A percentile compares a stretch with the other conserved stretches of the same genome.
Evolutionary conservation across 73 alveolate species (phyloP).

Genomic region (Halteria grandinella): DNA sequence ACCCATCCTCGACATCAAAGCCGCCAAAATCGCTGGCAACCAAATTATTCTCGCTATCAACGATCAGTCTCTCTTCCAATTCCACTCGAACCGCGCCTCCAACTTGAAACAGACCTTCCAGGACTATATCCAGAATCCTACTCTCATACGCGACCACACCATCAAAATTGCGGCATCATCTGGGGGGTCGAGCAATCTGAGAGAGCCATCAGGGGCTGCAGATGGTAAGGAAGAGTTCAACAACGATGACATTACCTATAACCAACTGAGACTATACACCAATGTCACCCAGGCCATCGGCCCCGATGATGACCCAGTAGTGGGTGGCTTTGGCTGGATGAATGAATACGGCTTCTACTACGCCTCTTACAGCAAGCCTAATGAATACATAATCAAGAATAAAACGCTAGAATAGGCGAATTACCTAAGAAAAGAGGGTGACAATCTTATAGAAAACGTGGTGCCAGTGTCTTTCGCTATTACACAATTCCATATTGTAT

Average conservation of each 20-base stretch:
- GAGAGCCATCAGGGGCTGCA: too few species aligned
- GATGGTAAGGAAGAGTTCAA: background rate
- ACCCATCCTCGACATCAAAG: constrained; percentile 35
- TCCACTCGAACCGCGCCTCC: too few species aligned
- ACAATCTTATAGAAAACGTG: constrained; percentile 15
- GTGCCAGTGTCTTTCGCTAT: constrained; percentile 41
- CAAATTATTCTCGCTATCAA: constrained; percentile 37
- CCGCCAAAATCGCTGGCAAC: constrained; percentile 25
- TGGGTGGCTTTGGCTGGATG: constrained; percentile 73
- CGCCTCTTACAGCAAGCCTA: constrained; percentile 27
- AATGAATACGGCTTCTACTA: constrained; percentile 73
- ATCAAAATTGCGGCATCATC: constrained; percentile 32
- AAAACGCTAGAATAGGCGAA: constrained; percentile 26
- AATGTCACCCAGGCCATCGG: constrained; percentile 35
- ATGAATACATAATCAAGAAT: constrained; percentile 11
- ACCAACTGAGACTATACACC: constrained; percentile 18
- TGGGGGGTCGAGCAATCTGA: constrained; percentile 13
- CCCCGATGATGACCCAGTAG: too few species aligned
- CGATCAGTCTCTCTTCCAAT: constrained; percentile 18
- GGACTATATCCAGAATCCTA: constrained; percentile 18
- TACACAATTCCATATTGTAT: constrained; percentile 69
- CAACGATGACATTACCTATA: constrained; percentile 13
- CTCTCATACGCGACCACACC: constrained; percentile 16
- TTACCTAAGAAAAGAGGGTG: constrained; percentile 38
- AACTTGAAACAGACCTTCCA: constrained; percentile 23